These are phyloP conservation scores for Mesotaenium endlicherianum DNA, from an alignment of 139 green algal species.

Conservation along the genomic window DNA sequence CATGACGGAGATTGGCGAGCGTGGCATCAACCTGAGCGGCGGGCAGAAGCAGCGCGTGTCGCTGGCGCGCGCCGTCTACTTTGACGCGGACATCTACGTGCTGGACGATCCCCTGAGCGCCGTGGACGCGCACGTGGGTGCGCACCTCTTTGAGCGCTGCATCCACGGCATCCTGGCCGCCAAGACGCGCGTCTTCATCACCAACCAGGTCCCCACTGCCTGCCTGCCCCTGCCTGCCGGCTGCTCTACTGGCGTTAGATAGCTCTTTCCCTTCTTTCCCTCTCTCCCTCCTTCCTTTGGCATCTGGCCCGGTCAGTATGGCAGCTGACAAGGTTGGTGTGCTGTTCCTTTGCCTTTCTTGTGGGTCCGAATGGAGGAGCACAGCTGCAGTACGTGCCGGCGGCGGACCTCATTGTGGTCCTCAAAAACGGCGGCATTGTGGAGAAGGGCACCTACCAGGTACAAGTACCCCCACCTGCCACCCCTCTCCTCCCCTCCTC, in stretches of 20 bases:
- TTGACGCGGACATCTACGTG: slow-evolving; percentile 78
- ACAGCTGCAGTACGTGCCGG: slow-evolving; percentile 79
- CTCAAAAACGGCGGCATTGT: slow-evolving; percentile 72
- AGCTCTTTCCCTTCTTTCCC: not conserved
- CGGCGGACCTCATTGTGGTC: slow-evolving; percentile 81
- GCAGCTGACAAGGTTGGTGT: too few relatives aligned
- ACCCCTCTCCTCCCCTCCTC: not conserved
- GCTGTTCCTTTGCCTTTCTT: too few relatives aligned
- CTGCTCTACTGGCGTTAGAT: not conserved
- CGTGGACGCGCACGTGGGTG: slow-evolving; percentile 86
- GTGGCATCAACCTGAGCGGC: slow-evolving; percentile 61
- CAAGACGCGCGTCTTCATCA: slow-evolving; percentile 78
- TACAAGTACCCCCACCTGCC: not conserved
- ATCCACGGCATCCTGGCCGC: slow-evolving; percentile 57
- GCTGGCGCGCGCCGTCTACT: slow-evolving; percentile 72
- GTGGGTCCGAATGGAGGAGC: too few relatives aligned
- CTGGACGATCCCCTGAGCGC: slow-evolving; percentile 88
- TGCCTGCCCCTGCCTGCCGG: too few relatives aligned
- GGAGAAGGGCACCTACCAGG: slow-evolving; percentile 59
- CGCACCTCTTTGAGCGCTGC: slow-evolving; percentile 77
- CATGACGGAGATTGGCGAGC: slow-evolving; percentile 64
- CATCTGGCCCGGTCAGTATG: too few relatives aligned
- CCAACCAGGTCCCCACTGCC: slow-evolving; percentile 63
- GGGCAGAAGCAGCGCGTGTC: slow-evolving; percentile 52
- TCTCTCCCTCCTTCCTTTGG: not conserved